Percentiles rank a stretch among this genome's conserved stretches.
phyloP scores from a whole-genome alignment of 371 early-diverging fungal genomes.

The Coemansia linderi region DNA sequence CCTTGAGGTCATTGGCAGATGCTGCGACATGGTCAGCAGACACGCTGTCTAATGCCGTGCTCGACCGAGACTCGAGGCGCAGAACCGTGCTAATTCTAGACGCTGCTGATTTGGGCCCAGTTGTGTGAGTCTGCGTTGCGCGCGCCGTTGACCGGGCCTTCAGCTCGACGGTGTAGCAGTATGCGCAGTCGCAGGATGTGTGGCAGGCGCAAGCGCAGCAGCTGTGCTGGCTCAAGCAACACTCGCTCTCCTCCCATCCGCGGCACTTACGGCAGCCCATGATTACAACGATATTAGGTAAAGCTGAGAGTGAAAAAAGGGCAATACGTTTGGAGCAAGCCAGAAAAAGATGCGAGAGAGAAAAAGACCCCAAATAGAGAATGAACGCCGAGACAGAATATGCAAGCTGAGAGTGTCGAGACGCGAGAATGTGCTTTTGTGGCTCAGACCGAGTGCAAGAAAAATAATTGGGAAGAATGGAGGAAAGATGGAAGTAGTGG shows the following conservation, averaged over 20 bases:
- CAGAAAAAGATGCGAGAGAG: neutral
- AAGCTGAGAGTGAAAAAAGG: no score
- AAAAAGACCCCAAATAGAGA: neutral
- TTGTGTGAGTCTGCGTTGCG: neutral
- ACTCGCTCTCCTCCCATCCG: slow-evolving; percentile 42
- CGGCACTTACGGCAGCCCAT: slow-evolving; percentile 45
- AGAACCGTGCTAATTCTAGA: slow-evolving; percentile 6
- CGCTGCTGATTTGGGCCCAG: neutral
- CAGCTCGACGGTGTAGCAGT: slow-evolving; percentile 12
- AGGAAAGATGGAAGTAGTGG: neutral
- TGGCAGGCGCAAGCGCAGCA: slow-evolving; percentile 10
- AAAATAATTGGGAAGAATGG: neutral
- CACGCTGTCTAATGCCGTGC: neutral
- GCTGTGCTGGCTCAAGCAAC: slow-evolving; percentile 28
- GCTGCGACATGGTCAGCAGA: neutral
- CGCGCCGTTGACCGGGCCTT: slow-evolving; percentile 7
- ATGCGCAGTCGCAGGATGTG: slow-evolving; percentile 22
- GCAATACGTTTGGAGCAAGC: neutral
- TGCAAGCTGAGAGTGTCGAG: neutral
- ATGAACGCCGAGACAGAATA: neutral
- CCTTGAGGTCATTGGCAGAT: slow-evolving; percentile 4
- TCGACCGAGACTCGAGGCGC: slow-evolving; percentile 5
- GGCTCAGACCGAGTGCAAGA: neutral
- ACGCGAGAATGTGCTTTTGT: neutral
- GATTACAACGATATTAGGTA: neutral